Base-by-base conservation (phyloP, 352 stramenopile species). In the Globisporangium alternatum region DNA sequence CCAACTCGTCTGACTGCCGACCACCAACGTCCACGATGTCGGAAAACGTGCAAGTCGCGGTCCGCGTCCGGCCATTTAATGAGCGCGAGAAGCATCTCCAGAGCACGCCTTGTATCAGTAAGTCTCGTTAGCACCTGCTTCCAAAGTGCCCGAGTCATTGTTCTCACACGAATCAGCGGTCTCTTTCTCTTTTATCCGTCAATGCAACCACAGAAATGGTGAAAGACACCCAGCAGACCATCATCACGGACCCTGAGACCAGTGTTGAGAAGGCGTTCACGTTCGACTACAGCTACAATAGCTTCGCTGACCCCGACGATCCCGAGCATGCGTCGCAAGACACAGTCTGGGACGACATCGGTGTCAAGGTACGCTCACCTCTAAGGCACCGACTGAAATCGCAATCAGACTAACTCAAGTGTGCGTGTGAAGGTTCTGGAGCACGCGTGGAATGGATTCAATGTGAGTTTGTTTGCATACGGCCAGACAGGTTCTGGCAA, bases 231-330 rank as follows among this genome's bases (percentile, higher is more conserved):
- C 83, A 91, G 60, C 82, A 93, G 45, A 95, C 86, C 5, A 87
- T 93, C 65, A 93, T 95, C 71, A 93, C 79, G 0, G 83, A 95
- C 59, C 86, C 84, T 0, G 83, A 95, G 48, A 91, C 80, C 30
- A 85, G 80, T 59, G 39, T 68, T 2, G 84, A 95, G 35, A 93
- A 94, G 59, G 71, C 67, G 0, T 96, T 95, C 56, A 96, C 89
- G 5, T 97, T 96, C 68, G 89, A 97, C 53, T 97, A 90, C 75
- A 94, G 83, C 69, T 97, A 97, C 65, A 88, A 97, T 60, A 94
- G 83, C 54, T 95, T 94, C 60, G 77, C 66, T 13, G 63, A 81
- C 2, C 21, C 71, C 1, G 75, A 77, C 6, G 77, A 94, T 39
- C 75, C 77, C 4, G 76, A 86, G 4, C 68, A 87, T 48, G 84